Base-by-base conservation (phyloP, 2,329 filamentous ascomycete genomes). In the Zasmidium angulare region DNA sequence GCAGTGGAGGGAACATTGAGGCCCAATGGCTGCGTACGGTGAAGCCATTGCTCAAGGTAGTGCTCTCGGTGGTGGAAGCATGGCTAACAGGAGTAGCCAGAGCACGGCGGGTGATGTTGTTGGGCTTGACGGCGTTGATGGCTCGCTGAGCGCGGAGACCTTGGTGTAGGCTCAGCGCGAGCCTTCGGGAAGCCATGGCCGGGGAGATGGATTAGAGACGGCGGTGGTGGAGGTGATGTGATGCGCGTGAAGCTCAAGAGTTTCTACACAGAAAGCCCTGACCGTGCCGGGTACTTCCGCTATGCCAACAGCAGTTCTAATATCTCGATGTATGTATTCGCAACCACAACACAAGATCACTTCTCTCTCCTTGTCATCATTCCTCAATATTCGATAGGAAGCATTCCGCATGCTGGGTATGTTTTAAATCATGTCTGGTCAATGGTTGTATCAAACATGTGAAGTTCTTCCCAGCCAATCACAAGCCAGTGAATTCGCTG, bases 31-130 rank as follows among this genome's bases (percentile, higher is more conserved):
- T 60, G 63, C 82, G 66, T 84, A 97, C 93, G 74, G 95, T 99
- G 83, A 99, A 86, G 78, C 95, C 95, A 84, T 98, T 99, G 82
- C 89, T 90, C 76, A 99, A 86, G 57, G 95, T 99, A 66, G 95
- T 98, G 73, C 90, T 93, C 85, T 98, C 89, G 72, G 93, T 97
- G 83, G 90, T 93, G 83, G 87, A 82, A 79, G 88, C 85, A 72
- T 80, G 75, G 72, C 74, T 70, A 68, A 95, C 88, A 71, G 93
- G 93, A 69, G 93, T 93, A 74, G 93, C 93, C 77, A 97, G 91
- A 20, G 65, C 61, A 76, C 90, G 89, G 83, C 93, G 87, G 79
- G 86, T 89, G 79, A 95, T 66, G 36, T 43, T 43, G 61, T 53
- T 59, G 72, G 72, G 69, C 72, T 77, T 77, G 76, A 91, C 83